phyloP scores from a whole-genome alignment of 108 stramenopile species.

The Fistulifera pelliculosa region DNA sequence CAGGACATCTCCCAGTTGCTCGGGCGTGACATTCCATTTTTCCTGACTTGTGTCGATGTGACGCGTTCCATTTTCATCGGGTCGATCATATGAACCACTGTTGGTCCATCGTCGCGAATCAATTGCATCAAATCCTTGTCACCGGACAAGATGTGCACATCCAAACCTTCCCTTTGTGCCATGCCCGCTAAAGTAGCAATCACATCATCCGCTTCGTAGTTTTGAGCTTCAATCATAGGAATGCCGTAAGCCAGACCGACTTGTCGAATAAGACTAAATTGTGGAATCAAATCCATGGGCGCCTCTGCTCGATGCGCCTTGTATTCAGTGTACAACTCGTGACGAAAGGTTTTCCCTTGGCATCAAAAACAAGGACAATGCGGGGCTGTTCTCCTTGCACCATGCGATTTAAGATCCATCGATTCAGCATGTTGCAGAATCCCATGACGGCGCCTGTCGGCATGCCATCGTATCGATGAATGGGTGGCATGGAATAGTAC shows the following conservation, averaged over 20 bases:
- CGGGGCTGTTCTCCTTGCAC: slow-evolving; percentile 55
- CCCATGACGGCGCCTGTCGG: slow-evolving; percentile 80
- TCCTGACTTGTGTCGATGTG: slow-evolving; percentile 51
- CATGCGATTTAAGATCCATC: slow-evolving; percentile 45
- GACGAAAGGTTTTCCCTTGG: slow-evolving; percentile 55
- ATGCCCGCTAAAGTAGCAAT: slow-evolving; percentile 71
- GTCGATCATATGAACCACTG: slow-evolving; percentile 68
- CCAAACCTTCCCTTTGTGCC: slow-evolving; percentile 50
- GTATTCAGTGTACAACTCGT: slow-evolving; percentile 70
- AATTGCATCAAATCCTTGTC: slow-evolving; percentile 92
- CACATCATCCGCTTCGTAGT: slow-evolving; percentile 87
- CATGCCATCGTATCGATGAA: slow-evolving; percentile 76
- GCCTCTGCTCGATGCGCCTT: slow-evolving; percentile 71
- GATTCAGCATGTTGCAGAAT: slow-evolving; percentile 83
- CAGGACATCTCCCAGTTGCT: slow-evolving; percentile 68
- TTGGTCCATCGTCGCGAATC: slow-evolving; percentile 38
- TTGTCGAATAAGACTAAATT: slow-evolving; percentile 63
- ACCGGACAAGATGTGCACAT: slow-evolving; percentile 64
- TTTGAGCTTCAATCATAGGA: slow-evolving; percentile 55
- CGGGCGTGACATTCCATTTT: slow-evolving; percentile 69
- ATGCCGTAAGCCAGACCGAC: slow-evolving; percentile 80
- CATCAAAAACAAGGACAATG: slow-evolving; percentile 78
- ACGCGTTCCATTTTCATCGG: slow-evolving; percentile 60
- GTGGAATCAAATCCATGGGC: slow-evolving; percentile 79
- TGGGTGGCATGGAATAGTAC: slow-evolving; percentile 74